Evolutionary conservation across 2,329 filamentous ascomycete species (phyloP).

Genomic region (Truncatella angustata): DNA sequence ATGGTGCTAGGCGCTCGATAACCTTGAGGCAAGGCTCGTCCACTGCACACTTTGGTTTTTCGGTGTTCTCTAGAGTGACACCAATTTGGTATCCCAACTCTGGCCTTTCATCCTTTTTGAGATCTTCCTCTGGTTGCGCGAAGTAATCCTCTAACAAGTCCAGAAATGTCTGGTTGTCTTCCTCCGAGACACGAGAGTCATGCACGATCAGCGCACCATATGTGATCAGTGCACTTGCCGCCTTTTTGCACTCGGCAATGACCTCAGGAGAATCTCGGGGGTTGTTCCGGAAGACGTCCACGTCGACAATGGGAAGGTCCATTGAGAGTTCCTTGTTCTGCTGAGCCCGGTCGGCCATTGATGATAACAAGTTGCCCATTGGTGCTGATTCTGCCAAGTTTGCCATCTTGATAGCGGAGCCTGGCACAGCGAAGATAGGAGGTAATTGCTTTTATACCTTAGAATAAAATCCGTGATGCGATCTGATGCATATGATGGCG

Average conservation of each 20-base stretch:
- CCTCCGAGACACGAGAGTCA: conserved; percentile 56
- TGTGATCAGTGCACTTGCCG: conserved; percentile 55
- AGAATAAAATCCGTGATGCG: no score
- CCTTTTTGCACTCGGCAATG: conserved; percentile 50
- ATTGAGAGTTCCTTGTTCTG: conserved; percentile 31
- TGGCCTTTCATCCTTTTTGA: conserved; percentile 53
- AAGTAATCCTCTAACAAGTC: conserved; percentile 66
- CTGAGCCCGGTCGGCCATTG: conserved; percentile 5
- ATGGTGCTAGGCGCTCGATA: conserved; percentile 51
- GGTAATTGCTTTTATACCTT: conserved; percentile 2
- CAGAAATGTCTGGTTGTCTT: conserved; percentile 55
- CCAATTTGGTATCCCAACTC: conserved; percentile 60
- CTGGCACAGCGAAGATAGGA: not conserved
- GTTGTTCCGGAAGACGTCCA: conserved; percentile 53
- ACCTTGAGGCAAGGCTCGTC: conserved; percentile 59
- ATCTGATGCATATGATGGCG: conserved; percentile 7
- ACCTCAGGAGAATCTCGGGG: conserved; percentile 41
- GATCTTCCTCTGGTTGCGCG: conserved; percentile 48
- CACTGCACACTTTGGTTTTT: conserved; percentile 62
- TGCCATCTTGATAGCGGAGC: not conserved
- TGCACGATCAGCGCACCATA: conserved; percentile 60
- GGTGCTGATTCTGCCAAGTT: not conserved
- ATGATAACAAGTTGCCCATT: conserved; percentile 8
- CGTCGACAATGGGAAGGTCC: conserved; percentile 59
- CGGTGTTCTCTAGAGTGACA: conserved; percentile 61